Percentiles rank a stretch among this genome's conserved stretches.
Conservation (phyloP, 2,329 filamentous ascomycete genomes). For the Botryotinia convoluta region DNA sequence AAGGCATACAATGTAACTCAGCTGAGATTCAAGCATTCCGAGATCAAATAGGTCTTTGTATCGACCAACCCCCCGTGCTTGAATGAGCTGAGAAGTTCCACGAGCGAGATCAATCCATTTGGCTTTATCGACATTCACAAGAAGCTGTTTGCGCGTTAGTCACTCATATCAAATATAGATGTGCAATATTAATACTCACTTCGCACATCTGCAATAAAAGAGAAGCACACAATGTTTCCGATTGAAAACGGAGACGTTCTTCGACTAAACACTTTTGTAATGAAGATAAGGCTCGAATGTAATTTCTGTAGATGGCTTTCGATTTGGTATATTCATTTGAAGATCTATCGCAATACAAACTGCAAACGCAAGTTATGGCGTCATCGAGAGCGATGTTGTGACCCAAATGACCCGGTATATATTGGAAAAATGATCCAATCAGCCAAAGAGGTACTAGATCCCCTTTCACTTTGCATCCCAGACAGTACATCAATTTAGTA, state of each 20-base stretch:
- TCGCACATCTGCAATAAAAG: slow-evolving; percentile 26
- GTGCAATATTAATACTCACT: slow-evolving; percentile 5
- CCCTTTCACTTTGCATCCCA: slow-evolving; percentile 21
- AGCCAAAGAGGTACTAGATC: slow-evolving; percentile 19
- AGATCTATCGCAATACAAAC: slow-evolving; percentile 19
- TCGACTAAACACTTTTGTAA: slow-evolving; percentile 19
- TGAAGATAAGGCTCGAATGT: slow-evolving; percentile 22
- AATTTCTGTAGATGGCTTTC: slow-evolving; percentile 18
- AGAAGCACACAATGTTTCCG: slow-evolving; percentile 27
- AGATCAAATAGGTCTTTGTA: slow-evolving; percentile 25
- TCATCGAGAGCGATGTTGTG: slow-evolving; percentile 26
- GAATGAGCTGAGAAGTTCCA: slow-evolving; percentile 21
- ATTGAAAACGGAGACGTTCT: neutral
- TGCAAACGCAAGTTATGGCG: slow-evolving; percentile 23
- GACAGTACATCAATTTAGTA: slow-evolving; percentile 19
- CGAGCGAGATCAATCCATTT: slow-evolving; percentile 24
- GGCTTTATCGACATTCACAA: slow-evolving; percentile 20
- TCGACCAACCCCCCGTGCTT: slow-evolving; percentile 19
- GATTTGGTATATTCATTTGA: slow-evolving; percentile 10
- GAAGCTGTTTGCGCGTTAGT: slow-evolving; percentile 18
- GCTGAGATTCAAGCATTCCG: slow-evolving; percentile 26
- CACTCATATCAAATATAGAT: neutral
- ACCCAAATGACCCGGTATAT: slow-evolving; percentile 22
- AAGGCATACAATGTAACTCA: slow-evolving; percentile 22
- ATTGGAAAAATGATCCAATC: slow-evolving; percentile 23